Conservation (phyloP, 2,329 filamentous ascomycete genomes). For the Amesomyces nigricolor region DNA sequence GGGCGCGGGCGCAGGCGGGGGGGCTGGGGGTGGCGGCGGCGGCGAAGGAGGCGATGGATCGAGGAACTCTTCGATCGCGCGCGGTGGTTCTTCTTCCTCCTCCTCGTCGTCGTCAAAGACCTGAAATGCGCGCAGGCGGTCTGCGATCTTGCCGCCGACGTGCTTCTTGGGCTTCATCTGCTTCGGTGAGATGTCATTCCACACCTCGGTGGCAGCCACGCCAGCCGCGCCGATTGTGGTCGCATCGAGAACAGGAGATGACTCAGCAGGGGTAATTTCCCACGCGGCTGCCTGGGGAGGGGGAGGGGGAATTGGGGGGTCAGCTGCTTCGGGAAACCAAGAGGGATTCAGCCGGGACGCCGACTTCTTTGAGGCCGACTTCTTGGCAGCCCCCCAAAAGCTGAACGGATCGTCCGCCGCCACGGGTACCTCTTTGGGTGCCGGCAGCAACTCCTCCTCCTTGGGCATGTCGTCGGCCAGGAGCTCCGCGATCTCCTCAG, state of each 20-base stretch:
- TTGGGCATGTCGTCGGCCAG: conserved; percentile 28
- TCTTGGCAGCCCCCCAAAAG: conserved; percentile 53
- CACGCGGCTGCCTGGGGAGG: conserved; percentile 19
- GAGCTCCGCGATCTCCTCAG: conserved; percentile 41
- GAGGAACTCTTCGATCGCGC: conserved; percentile 5
- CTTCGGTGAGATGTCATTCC: conserved; percentile 35
- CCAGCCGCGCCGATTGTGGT: conserved; percentile 27
- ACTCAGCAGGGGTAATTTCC: conserved; percentile 48
- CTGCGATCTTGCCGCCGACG: conserved; percentile 48
- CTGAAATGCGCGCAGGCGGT: conserved; percentile 54
- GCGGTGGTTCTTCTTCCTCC: conserved; percentile 2
- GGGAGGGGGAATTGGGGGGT: neutral
- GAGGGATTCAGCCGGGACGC: conserved; percentile 29
- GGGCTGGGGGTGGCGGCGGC: conserved; percentile 34
- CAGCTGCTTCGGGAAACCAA: conserved; percentile 19
- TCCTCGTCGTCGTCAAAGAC: conserved; percentile 33
- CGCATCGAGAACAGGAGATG: conserved; percentile 44
- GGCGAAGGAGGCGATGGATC: conserved; percentile 25
- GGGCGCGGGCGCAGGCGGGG: conserved; percentile 28
- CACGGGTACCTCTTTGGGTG: conserved; percentile 28
- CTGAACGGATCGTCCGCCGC: conserved; percentile 42
- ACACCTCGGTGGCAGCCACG: conserved; percentile 27
- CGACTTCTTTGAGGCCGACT: conserved; percentile 31
- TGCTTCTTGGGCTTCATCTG: conserved; percentile 47
- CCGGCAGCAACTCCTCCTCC: conserved; percentile 18